Percentiles rank a stretch among this genome's conserved stretches.
Conservation (phyloP, 2,329 filamentous ascomycete species). For the Ceratocystis cubensis region DNA sequence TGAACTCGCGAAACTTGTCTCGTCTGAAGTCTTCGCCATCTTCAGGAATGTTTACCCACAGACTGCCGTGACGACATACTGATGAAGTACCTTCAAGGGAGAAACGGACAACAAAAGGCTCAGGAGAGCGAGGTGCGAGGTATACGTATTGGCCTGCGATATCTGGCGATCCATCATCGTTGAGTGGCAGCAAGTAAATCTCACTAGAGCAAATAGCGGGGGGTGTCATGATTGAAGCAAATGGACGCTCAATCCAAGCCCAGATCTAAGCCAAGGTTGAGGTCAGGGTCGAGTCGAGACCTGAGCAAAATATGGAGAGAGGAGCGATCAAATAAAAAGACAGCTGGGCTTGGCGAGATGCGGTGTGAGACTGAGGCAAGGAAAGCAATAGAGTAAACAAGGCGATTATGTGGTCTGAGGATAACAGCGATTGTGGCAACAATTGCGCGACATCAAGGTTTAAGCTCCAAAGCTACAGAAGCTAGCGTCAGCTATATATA, state of each 20-base stretch:
- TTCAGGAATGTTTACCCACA: constrained; percentile 92
- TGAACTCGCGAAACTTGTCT: constrained; percentile 72
- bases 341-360: neutral
- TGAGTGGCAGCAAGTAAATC: constrained; percentile 80
- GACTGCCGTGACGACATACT: constrained; percentile 82
- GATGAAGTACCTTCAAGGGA: constrained; percentile 89
- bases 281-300: neutral
- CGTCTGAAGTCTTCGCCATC: constrained; percentile 64
- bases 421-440: constrained; percentile 1
- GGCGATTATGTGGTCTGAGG: constrained; percentile 4
- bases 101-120: constrained; percentile 74
- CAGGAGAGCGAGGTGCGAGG: constrained; percentile 58
- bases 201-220: constrained; percentile 53
- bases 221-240: constrained; percentile 40
- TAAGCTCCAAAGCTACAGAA: constrained; percentile 3
- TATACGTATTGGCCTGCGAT: constrained; percentile 86
- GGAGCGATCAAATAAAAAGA: neutral
- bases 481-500: neutral
- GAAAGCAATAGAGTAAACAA: neutral
- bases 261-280: no score
- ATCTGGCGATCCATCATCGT: constrained; percentile 84
- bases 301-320: neutral
- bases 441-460: constrained; percentile 5
- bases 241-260: neutral
- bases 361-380: neutral